Conservation (phyloP, 768 basidiomycete genomes). For the Lyophyllum semitale region DNA sequence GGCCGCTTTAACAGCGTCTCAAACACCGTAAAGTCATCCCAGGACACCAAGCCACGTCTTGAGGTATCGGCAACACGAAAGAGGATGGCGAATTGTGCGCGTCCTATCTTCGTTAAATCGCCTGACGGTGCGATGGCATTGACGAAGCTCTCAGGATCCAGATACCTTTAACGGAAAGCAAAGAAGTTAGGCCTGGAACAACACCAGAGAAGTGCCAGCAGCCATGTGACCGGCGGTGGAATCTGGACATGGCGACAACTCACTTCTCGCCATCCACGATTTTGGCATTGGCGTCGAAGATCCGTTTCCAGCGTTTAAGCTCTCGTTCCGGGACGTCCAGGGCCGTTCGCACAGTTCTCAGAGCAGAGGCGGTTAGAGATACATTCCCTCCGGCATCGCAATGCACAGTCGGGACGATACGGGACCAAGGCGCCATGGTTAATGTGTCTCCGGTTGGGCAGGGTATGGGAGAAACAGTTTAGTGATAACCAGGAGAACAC, state of each 20-base stretch:
- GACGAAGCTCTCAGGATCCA: constrained; percentile 88
- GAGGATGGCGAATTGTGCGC: constrained; percentile 85
- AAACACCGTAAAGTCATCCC: constrained; percentile 97
- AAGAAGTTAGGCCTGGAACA: constrained; percentile 12
- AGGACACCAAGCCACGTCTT: constrained; percentile 77
- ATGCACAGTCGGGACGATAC: constrained; percentile 51
- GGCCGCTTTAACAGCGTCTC: constrained; percentile 91
- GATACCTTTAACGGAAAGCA: constrained; percentile 56
- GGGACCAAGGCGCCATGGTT: constrained; percentile 40
- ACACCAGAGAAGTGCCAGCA: constrained; percentile 8
- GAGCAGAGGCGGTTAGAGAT: constrained; percentile 51
- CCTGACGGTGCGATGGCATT: constrained; percentile 90
- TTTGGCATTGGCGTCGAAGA: constrained; percentile 84
- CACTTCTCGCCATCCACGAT: constrained; percentile 81
- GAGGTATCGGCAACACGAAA: constrained; percentile 87
- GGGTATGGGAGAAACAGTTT: constrained; percentile 35
- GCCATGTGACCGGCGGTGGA: constrained; percentile 5
- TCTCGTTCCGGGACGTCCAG: constrained; percentile 80
- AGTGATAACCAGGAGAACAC: constrained; percentile 18
- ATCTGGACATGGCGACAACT: constrained; percentile 31
- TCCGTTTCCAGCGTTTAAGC: constrained; percentile 84
- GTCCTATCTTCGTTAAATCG: constrained; percentile 84
- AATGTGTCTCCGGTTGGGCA: constrained; percentile 22
- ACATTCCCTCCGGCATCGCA: constrained; percentile 53
- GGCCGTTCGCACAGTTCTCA: constrained; percentile 68